A percentile compares a stretch with the other conserved stretches of the same genome.
phyloP scores from a whole-genome alignment of 73 alveolate genomes.

The Paramecium biaurelia region DNA sequence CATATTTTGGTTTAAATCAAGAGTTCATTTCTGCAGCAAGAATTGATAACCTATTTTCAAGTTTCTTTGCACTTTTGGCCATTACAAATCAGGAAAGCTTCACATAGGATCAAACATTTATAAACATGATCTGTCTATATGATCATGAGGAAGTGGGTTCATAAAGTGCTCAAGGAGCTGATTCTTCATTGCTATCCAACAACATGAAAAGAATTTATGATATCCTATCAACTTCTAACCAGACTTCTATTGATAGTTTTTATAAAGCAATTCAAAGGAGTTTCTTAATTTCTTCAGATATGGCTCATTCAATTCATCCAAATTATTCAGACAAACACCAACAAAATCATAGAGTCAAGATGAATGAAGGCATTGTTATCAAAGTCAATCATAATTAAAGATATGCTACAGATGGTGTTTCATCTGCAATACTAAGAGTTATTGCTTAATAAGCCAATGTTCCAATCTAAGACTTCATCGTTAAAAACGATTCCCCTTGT shows the following conservation, averaged over 20 bases:
- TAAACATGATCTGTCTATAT: slow-evolving; percentile 85
- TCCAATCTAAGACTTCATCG: slow-evolving; percentile 96
- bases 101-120: slow-evolving; percentile 73
- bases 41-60: slow-evolving; percentile 91
- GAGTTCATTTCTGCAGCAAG: slow-evolving; percentile 96
- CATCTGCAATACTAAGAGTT: slow-evolving; percentile 85
- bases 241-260: slow-evolving; percentile 69
- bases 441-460: slow-evolving; percentile 81
- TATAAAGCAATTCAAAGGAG: slow-evolving; percentile 77
- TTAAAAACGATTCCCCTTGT: slow-evolving; percentile 96
- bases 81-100: slow-evolving; percentile 77
- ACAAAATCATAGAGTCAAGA: slow-evolving; percentile 82
- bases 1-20: slow-evolving; percentile 89
- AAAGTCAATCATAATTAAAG: slow-evolving; percentile 93
- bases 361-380: slow-evolving; percentile 94
- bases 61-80: slow-evolving; percentile 89
- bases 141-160: slow-evolving; percentile 99
- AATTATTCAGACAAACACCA: slow-evolving; percentile 96
- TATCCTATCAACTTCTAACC: slow-evolving; percentile 64
- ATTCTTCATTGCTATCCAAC: slow-evolving; percentile 81
- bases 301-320: slow-evolving; percentile 98
- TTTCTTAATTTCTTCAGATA: slow-evolving; percentile 92
- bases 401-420: slow-evolving; percentile 94
- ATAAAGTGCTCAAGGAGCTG: slow-evolving; percentile 95
- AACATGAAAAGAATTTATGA: slow-evolving; percentile 84